Percentiles rank a stretch among this genome's conserved stretches.
Conservation (phyloP, 768 basidiomycete species). For the Lyophyllum atratum region DNA sequence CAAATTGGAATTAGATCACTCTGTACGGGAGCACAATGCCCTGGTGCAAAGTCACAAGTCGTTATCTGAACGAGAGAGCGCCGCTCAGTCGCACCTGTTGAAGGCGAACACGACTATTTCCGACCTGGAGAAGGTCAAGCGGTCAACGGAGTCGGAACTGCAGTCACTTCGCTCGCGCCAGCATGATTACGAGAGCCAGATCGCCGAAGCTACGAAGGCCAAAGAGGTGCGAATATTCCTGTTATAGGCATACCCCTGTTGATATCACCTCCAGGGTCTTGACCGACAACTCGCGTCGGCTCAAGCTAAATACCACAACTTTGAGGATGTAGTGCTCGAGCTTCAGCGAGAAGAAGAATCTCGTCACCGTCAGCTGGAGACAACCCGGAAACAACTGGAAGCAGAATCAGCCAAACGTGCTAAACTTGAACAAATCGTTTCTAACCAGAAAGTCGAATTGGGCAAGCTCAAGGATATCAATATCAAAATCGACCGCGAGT, state of each 20-base stretch:
- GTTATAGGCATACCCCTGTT: slow-evolving; percentile 3
- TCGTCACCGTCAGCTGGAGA: slow-evolving; percentile 73
- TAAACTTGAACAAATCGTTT: slow-evolving; percentile 68
- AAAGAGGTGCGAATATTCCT: slow-evolving; percentile 67
- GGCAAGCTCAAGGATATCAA: slow-evolving; percentile 67
- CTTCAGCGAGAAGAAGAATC: slow-evolving; percentile 81
- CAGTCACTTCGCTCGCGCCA: slow-evolving; percentile 69
- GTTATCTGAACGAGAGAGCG: slow-evolving; percentile 61
- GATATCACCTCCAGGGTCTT: slow-evolving; percentile 48
- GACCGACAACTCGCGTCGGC: slow-evolving; percentile 76
- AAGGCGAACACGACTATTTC: slow-evolving; percentile 49
- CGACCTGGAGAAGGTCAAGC: slow-evolving; percentile 70
- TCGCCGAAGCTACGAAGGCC: slow-evolving; percentile 58
- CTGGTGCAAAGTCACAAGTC: slow-evolving; percentile 64
- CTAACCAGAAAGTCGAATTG: slow-evolving; percentile 70
- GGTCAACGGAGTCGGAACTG: slow-evolving; percentile 71
- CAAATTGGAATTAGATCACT: slow-evolving; percentile 72
- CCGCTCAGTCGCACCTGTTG: slow-evolving; percentile 49
- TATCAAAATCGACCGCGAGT: slow-evolving; percentile 73
- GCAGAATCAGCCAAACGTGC: slow-evolving; percentile 70
- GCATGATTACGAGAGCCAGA: slow-evolving; percentile 62
- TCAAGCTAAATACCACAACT: slow-evolving; percentile 77
- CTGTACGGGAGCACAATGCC: slow-evolving; percentile 58
- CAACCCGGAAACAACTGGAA: slow-evolving; percentile 71
- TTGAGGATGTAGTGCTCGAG: slow-evolving; percentile 86